Evolutionary conservation across 495 filamentous ascomycete genomes (phyloP), one percentile per base, ranked within the genome.

Genomic region (Arthonia radiata): DNA sequence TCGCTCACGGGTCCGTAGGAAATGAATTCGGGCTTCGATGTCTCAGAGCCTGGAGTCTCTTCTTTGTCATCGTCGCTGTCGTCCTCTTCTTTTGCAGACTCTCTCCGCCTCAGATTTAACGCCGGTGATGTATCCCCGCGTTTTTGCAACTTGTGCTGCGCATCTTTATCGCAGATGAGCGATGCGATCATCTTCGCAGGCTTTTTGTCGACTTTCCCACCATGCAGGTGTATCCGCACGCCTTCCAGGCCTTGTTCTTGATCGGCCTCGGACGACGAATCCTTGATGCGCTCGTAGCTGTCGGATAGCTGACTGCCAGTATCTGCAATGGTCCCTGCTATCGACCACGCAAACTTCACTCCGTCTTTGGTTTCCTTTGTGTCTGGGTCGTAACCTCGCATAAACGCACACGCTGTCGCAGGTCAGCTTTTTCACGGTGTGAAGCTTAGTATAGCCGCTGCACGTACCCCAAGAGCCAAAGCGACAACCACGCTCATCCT

Each of bases 111-210:
- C 31, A 14, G 44, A 40, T 4, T 40, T 42, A 17, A 45, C 39
- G 0, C 30, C 44, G 6, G 35, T 40, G 25, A 33, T 23, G 26
- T 32, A 18, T 28, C 43, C 22, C 28, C 46, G 31, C 25, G 37
- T 11, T 31, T 31, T 16, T 44, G 31, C 12, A 32, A 39, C 13
- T 38, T 37, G n/a, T 32, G 27, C 13, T 33, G 24, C 10, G 24
- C 17, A 21, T 25, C 27, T 18, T 27, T 28, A 37, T 86, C 68
- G 45, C 86, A 97, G 18, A 76, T 30, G 33, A 94, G 82, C 35
- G 93, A 78, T 14, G 94, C 61, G 4, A 89, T 52, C 3, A 79
- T 75, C 30, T 54, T 54, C 33, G 80, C 70, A 27, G 57, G 38
- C 15, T 46, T 29, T 13, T 49, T 46, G 9, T 50, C 41, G 23